Base-by-base conservation (phyloP, 495 filamentous ascomycete genomes). In the Penicillium subrubescens region DNA sequence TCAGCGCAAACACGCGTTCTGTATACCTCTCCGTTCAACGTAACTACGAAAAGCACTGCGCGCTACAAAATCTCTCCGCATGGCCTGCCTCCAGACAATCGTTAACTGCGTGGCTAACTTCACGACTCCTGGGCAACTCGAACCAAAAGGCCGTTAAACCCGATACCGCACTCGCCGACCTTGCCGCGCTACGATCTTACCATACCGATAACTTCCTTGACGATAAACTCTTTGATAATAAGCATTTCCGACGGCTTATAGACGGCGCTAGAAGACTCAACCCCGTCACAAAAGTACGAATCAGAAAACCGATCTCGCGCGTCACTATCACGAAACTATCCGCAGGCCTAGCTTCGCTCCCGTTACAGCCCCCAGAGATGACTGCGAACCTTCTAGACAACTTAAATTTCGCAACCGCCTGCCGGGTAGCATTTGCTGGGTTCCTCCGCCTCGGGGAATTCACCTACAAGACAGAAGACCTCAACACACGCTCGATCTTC, bases 241-340 rank as follows among this genome's bases (percentile, higher is more conserved):
- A 41, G 37, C 37, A 41, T 15, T 41, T 41, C 17, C 37, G 37
- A 17, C 37, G 37, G 2, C 37, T 41, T 14, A 41, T 41, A 15
- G 37, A 41, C 37, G 37, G 37, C 10, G 37, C 12, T 1, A 41
- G 37, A 41, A 48, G 43, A 23, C 21, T 48, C 43, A 48, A 48
- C 43, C 43, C n/a, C 11, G n/a, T 29, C 5, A 60, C 33, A 46
- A 61, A 61, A 55, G 39, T 61, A 48, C 59, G 50, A 35, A 51
- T 55, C 50, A 61, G 59, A 55, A 55, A 54, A 25, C 50, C 59
- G 5, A 61, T 61, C 41, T 61, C 59, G 50, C 59, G 50, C 46
- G 37, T 33, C 19, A 55, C 35, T 55, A 61, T 61, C 44, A 55
- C 59, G 35, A 61, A 54, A 54, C 48, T 61, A 54, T 54, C 59